Conservation (phyloP, 1,139 yeast species). For the Kodamaea sp. region DNA sequence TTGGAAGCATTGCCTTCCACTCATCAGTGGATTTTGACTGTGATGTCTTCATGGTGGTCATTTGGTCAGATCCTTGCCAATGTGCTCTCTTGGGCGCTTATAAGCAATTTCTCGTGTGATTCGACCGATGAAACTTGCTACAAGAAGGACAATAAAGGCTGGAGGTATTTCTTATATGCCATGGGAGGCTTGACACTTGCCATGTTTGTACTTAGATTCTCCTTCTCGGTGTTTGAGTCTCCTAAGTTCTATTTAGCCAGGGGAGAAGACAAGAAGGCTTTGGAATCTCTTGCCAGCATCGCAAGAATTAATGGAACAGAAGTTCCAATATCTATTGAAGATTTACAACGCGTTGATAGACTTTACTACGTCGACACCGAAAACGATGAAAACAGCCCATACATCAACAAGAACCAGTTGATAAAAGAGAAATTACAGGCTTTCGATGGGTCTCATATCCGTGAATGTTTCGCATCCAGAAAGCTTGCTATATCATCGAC, state of each 20-base stretch:
- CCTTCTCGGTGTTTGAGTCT: conserved; percentile 40
- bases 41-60: conserved; percentile 49
- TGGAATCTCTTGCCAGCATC: conserved; percentile 37
- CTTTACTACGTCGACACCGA: conserved; percentile 8
- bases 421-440: conserved; percentile 26
- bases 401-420: conserved; percentile 19
- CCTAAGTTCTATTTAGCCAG: conserved; percentile 42
- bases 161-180: conserved; percentile 46
- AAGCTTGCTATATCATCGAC: conserved; percentile 34
- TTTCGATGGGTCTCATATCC: conserved; percentile 34
- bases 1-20: conserved; percentile 42
- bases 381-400: conserved; percentile 1
- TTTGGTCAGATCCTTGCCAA: conserved; percentile 43
- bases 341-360: conserved; percentile 30
- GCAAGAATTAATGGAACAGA: conserved; percentile 34
- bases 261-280: conserved; percentile 38
- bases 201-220: conserved; percentile 37
- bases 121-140: conserved; percentile 23
- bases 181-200: conserved; percentile 44
- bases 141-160: conserved; percentile 40
- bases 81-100: conserved; percentile 42
- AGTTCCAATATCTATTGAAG: conserved; percentile 30
- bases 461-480: conserved; percentile 37
- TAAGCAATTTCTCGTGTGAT: conserved; percentile 39
- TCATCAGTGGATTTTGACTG: conserved; percentile 43